These are phyloP conservation scores for Zygoascus flipseniorum DNA, from an alignment of 805 yeast genomes.

Conservation along the genomic window DNA sequence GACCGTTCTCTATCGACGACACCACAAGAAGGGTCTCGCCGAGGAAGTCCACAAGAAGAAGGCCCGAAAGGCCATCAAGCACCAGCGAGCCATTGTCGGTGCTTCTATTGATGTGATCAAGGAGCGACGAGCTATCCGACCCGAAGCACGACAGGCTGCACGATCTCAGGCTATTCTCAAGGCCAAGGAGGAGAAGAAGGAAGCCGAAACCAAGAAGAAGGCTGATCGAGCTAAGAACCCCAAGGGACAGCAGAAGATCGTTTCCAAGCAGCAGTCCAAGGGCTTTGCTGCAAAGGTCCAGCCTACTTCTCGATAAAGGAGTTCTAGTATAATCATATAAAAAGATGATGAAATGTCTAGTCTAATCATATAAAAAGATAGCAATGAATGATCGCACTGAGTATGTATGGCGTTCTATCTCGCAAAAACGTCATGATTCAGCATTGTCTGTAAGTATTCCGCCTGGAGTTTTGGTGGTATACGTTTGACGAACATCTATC, in stretches of 20 bases:
- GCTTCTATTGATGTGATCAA: constrained; percentile 97
- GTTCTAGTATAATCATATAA: not conserved
- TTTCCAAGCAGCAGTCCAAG: constrained; percentile 94
- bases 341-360: not conserved
- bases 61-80: constrained; percentile 93
- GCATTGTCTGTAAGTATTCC: no score
- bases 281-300: constrained; percentile 97
- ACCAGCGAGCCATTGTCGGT: constrained; percentile 99
- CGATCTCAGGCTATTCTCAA: constrained; percentile 77
- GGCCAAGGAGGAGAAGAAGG: constrained; percentile 53
- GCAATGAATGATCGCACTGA: not conserved
- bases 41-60: constrained; percentile 98
- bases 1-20: constrained; percentile 99
- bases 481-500: no score
- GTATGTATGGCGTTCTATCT: no score
- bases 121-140: constrained; percentile 93
- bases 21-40: constrained; percentile 99
- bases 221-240: constrained; percentile 78
- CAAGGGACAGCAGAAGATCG: constrained; percentile 48
- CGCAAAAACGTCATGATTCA: no score
- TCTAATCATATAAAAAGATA: not conserved
- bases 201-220: constrained; percentile 89
- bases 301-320: constrained; percentile 86
- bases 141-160: constrained; percentile 96
- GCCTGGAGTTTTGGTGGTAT: no score